Conservation (phyloP, 2,329 filamentous ascomycete genomes). For the Claviceps sp. region DNA sequence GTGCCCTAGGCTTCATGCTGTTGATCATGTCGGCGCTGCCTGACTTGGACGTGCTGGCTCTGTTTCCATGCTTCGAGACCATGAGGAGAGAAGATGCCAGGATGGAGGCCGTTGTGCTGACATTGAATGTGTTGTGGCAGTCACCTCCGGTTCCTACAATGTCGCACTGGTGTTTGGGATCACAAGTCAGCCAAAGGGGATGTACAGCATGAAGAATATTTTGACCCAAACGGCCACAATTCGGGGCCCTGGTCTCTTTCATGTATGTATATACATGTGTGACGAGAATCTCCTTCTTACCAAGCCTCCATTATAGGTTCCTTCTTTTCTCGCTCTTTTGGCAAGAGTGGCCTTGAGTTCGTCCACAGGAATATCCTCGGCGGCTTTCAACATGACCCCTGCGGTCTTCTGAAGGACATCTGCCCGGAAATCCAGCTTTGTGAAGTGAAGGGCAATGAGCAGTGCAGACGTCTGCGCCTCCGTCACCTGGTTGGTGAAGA, state of each 20-base stretch:
- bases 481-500: constrained; percentile 84
- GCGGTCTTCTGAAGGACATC: constrained; percentile 82
- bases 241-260: neutral
- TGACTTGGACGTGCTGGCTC: constrained; percentile 86
- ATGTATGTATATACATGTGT: no score
- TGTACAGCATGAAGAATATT: constrained; percentile 3
- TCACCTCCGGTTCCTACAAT: constrained; percentile 97
- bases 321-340: constrained; percentile 48
- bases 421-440: constrained; percentile 66
- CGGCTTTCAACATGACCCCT: constrained; percentile 68
- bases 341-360: constrained; percentile 49
- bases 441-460: constrained; percentile 85
- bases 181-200: neutral
- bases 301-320: constrained; percentile 68
- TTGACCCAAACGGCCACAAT: neutral
- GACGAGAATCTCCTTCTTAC: constrained; percentile 34
- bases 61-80: constrained; percentile 91
- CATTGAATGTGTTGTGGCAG: constrained; percentile 95
- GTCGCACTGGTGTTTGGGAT: constrained; percentile 44
- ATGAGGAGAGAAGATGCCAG: constrained; percentile 74
- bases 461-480: constrained; percentile 77
- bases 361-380: constrained; percentile 54
- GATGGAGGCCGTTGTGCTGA: constrained; percentile 89
- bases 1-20: constrained; percentile 57
- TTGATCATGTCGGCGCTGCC: constrained; percentile 86